Evolutionary conservation across 1,139 yeast species (phyloP).

Genomic region (Taiozyma sp.): DNA sequence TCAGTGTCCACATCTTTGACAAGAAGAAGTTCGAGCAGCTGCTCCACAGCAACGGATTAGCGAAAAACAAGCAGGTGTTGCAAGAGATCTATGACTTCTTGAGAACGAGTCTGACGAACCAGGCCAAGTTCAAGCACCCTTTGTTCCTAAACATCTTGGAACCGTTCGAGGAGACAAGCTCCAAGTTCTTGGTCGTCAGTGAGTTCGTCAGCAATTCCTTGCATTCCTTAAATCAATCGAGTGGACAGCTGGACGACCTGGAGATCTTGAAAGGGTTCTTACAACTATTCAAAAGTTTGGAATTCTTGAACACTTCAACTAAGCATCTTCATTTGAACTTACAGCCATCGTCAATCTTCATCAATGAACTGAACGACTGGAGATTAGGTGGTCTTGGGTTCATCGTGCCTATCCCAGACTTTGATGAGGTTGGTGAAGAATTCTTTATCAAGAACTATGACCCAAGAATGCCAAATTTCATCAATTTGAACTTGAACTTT

Average conservation of each 20-base stretch:
- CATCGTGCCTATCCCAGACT: constrained; percentile 40
- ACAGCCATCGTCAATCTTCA: constrained; percentile 71
- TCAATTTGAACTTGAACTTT: constrained; percentile 68
- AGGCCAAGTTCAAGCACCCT: constrained; percentile 84
- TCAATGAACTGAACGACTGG: constrained; percentile 92
- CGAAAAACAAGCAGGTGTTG: constrained; percentile 31
- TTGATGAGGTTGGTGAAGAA: constrained; percentile 32
- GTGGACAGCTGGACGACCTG: constrained; percentile 4
- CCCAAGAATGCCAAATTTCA: constrained; percentile 68
- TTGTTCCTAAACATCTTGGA: constrained; percentile 29
- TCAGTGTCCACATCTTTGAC: constrained; percentile 85
- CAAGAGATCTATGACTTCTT: constrained; percentile 44
- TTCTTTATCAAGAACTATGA: constrained; percentile 41
- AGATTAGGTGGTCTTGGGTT: constrained; percentile 76
- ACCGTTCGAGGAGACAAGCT: constrained; percentile 70
- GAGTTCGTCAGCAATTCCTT: constrained; percentile 6
- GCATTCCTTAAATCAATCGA: constrained; percentile 29
- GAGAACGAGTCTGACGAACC: constrained; percentile 56
- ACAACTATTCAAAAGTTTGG: constrained; percentile 73
- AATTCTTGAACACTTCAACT: constrained; percentile 77
- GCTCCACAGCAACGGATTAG: constrained; percentile 48
- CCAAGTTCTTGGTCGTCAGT: constrained; percentile 66
- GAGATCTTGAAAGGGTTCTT: constrained; percentile 74
- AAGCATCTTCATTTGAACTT: constrained; percentile 73
- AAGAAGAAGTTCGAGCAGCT: constrained; percentile 68